A percentile compares a stretch with the other conserved stretches of the same genome.
Evolutionary conservation across 345 rosid species (phyloP).

Genomic region (Triadica sebifera): DNA sequence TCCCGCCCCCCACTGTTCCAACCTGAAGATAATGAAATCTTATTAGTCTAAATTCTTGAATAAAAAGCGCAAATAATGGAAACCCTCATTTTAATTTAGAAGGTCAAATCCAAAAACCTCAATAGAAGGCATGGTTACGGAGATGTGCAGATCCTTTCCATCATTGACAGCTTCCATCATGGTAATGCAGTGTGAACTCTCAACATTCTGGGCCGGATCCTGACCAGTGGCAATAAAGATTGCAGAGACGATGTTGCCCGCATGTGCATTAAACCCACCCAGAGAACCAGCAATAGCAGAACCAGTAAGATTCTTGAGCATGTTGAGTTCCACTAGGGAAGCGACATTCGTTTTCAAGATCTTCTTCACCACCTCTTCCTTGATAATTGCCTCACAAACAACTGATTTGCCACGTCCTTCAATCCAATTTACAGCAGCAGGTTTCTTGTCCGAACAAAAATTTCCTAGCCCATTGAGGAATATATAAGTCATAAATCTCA

Average conservation of each 20-base stretch:
- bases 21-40: constrained; percentile 37
- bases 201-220: constrained; percentile 89
- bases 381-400: constrained; percentile 80
- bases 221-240: constrained; percentile 81
- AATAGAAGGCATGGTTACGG: constrained; percentile 83
- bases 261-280: constrained; percentile 91
- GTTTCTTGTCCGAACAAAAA: constrained; percentile 83
- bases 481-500: background rate
- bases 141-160: constrained; percentile 76
- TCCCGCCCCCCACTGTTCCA: constrained; percentile 90
- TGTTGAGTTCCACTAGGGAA: constrained; percentile 74
- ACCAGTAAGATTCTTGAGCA: constrained; percentile 80
- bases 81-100: background rate
- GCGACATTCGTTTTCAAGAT: constrained; percentile 70
- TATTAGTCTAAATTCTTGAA: background rate
- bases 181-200: constrained; percentile 88
- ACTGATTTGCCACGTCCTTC: constrained; percentile 91
- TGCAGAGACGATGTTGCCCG: constrained; percentile 84
- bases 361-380: constrained; percentile 71
- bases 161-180: constrained; percentile 86
- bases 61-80: background rate
- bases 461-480: constrained; percentile 44
- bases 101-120: constrained; percentile 43
- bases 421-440: constrained; percentile 96
- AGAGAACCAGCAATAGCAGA: constrained; percentile 85